Conservation (phyloP, 306 rosid species). For the Dalbergia cochinchinensis region DNA sequence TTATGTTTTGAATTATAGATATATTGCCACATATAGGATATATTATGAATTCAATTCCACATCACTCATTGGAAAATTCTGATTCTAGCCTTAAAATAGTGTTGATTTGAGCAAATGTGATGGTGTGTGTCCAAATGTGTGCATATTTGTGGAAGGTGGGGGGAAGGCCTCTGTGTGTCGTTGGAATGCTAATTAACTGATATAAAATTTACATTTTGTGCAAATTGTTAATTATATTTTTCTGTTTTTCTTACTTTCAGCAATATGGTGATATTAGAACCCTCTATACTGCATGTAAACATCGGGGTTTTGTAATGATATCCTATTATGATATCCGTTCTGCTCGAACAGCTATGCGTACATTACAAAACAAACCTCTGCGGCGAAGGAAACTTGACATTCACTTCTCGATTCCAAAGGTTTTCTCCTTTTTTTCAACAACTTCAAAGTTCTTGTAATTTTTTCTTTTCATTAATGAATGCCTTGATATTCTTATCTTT, state of each 20-base stretch:
- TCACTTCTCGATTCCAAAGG: conserved; percentile 99
- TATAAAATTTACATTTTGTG: not conserved
- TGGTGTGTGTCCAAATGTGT: not conserved
- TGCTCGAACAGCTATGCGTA: conserved; percentile 98
- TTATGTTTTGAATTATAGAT: not conserved
- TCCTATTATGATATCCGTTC: conserved; percentile 97
- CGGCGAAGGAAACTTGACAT: conserved; percentile 97
- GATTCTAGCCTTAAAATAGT: not conserved
- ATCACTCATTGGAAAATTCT: not conserved
- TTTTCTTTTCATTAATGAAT: conserved; percentile 27
- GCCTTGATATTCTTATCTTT: conserved; percentile 13
- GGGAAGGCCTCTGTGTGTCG: not conserved
- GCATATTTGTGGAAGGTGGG: not conserved
- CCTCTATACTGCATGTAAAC: conserved; percentile 98
- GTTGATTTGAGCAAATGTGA: not conserved
- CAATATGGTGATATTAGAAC: conserved; percentile 98
- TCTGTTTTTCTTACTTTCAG: conserved; percentile 51
- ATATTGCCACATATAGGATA: not conserved
- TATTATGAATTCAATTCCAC: not conserved
- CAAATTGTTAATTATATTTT: conserved; percentile 41
- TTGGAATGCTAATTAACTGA: not conserved
- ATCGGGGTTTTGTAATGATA: conserved; percentile 99
- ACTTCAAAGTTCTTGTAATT: conserved; percentile 25
- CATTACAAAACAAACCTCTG: conserved; percentile 90
- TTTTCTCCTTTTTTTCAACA: conserved; percentile 16